Conservation (phyloP, 805 yeast genomes). For the Teunomyces atbi region DNA sequence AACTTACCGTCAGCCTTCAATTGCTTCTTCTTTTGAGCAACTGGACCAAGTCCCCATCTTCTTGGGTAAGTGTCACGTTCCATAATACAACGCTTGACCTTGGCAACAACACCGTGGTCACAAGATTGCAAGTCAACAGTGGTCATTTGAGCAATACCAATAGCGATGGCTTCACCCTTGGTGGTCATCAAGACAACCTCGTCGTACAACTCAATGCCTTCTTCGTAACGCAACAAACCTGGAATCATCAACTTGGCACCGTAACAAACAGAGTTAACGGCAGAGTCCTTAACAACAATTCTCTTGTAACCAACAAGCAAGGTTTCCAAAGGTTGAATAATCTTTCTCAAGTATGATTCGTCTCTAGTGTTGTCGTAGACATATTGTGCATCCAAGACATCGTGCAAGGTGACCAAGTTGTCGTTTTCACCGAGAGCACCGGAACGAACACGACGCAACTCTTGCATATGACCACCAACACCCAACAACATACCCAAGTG, state of each 20-base stretch:
- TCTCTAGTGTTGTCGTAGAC: slow-evolving; percentile 95
- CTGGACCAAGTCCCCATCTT: slow-evolving; percentile 99
- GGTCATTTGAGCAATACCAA: slow-evolving; percentile 98
- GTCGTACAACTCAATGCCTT: slow-evolving; percentile 94
- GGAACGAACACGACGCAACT: slow-evolving; percentile 96
- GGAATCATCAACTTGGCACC: slow-evolving; percentile 99
- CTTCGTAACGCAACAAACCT: slow-evolving; percentile 95
- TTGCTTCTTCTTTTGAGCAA: slow-evolving; percentile 98
- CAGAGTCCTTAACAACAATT: slow-evolving; percentile 89
- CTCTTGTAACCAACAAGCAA: slow-evolving; percentile 93
- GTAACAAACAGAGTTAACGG: slow-evolving; percentile 96
- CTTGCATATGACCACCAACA: slow-evolving; percentile 99
- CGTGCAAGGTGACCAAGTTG: slow-evolving; percentile 92
- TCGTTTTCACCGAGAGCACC: slow-evolving; percentile 93
- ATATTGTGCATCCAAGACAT: slow-evolving; percentile 98
- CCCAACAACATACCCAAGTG: slow-evolving; percentile 98
- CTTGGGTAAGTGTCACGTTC: slow-evolving; percentile 99
- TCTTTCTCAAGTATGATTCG: slow-evolving; percentile 90
- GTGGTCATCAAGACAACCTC: slow-evolving; percentile 98
- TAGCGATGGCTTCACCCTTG: slow-evolving; percentile 98
- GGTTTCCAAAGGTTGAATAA: slow-evolving; percentile 93
- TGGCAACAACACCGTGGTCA: slow-evolving; percentile 98
- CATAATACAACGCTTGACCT: slow-evolving; percentile 99
- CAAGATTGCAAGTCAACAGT: slow-evolving; percentile 94
- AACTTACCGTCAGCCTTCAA: slow-evolving; percentile 95